Evolutionary conservation across 306 rosid genomes (phyloP).

Genomic region (Dicorynia guianensis): DNA sequence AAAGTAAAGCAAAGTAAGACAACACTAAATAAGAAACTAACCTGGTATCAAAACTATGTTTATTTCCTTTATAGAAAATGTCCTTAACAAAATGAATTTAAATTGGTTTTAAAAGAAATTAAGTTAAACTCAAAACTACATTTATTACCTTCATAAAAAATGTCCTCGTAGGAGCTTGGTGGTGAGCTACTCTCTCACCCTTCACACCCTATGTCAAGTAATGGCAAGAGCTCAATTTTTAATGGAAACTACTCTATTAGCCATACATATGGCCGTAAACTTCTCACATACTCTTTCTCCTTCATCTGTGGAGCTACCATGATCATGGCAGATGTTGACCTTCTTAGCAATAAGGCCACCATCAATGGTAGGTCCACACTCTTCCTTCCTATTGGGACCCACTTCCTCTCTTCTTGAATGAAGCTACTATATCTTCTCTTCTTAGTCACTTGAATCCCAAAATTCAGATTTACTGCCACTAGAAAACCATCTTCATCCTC

Average conservation of each 20-base stretch:
- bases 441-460: conserved; percentile 56
- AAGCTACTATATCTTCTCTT: conserved; percentile 89
- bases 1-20: too few relatives aligned
- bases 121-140: not conserved
- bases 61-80: too few relatives aligned
- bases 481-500: conserved; percentile 95
- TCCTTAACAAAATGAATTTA: too few relatives aligned
- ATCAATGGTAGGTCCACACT: conserved; percentile 71
- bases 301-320: conserved; percentile 57
- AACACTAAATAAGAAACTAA: not conserved
- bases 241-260: conserved; percentile 93
- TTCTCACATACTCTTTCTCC: conserved; percentile 85
- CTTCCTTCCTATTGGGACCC: conserved; percentile 73
- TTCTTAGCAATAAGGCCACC: conserved; percentile 50
- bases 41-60: too few relatives aligned
- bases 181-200: conserved; percentile 93
- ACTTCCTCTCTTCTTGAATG: conserved; percentile 79
- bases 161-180: conserved; percentile 89
- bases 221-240: conserved; percentile 86
- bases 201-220: conserved; percentile 86
- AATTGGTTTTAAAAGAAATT: too few relatives aligned
- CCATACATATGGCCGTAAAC: conserved; percentile 91
- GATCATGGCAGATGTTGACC: conserved; percentile 38
- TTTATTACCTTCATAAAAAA: conserved; percentile 88
- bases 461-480: conserved; percentile 84